phyloP scores from a whole-genome alignment of 495 filamentous ascomycete genomes.

The Xylaria bambusicola region DNA sequence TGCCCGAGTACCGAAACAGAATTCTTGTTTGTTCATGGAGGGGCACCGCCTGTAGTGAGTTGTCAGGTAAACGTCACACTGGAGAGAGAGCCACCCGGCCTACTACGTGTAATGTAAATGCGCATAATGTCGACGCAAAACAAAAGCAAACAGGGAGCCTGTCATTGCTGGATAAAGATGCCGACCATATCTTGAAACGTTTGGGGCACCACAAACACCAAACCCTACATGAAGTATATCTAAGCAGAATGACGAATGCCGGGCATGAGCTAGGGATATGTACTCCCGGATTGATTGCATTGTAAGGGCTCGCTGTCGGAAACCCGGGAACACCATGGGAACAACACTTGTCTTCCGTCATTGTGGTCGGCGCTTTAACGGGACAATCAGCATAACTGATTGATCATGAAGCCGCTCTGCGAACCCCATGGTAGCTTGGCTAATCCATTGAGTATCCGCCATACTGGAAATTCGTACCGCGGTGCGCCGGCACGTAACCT shows the following conservation, averaged over 20 bases:
- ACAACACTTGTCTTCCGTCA: too few relatives aligned
- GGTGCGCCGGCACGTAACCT: background rate
- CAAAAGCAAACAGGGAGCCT: background rate
- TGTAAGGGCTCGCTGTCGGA: background rate
- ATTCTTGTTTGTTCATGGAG: conserved; percentile 7
- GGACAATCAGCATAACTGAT: background rate
- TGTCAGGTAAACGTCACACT: conserved; percentile 4
- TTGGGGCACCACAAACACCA: conserved; percentile 8
- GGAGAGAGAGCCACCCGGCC: background rate
- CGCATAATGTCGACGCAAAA: background rate
- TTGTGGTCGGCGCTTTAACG: background rate
- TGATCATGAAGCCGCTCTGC: background rate
- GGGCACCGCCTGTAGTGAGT: background rate
- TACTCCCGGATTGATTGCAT: too few relatives aligned
- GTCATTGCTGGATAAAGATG: conserved; percentile 1
- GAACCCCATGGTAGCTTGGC: too few relatives aligned
- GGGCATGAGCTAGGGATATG: background rate
- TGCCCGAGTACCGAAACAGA: background rate
- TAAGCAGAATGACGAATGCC: conserved; percentile 1
- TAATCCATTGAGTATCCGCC: background rate
- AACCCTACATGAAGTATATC: conserved; percentile 13
- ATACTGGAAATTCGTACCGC: background rate
- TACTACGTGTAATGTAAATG: background rate
- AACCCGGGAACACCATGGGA: background rate
- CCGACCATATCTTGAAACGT: conserved; percentile 1